Evolutionary conservation across 495 filamentous ascomycete species (phyloP), one percentile per base, ranked within the genome.

Genomic region (Penicillium flavigenum): DNA sequence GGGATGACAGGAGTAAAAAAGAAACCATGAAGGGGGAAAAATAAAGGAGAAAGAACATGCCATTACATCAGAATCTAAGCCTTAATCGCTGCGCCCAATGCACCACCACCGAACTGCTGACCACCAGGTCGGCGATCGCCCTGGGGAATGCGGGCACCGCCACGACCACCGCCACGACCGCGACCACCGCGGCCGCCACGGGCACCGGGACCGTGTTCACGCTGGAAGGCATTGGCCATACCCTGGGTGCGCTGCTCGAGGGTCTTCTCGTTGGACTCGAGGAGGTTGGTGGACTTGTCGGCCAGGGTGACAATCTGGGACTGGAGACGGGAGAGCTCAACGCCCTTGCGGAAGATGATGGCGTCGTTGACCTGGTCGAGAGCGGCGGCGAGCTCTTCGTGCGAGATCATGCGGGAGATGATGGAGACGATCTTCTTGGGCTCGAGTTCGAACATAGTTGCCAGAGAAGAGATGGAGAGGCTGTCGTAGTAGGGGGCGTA

Each of bases 401-500:
- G 94, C 57, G 91, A 96, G 73, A 98, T 98, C 94, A 99, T 99
- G 78, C 95, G 96, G 82, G 89, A 93, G 69, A 99, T 86, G 57
- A 99, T 84, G n/a, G 94, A 91, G 11, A 87, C 78, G 32, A 96
- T 93, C 81, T 96, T 98, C 74, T 87, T 86, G 61, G 81, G 32
- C 89, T 79, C 4, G 8, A 99, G 87, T 70, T 98, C 93, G 75
- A 99, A 99, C 94, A 99, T 98, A 50, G 79, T 82, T 46, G 91
- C 87, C 52, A 99, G 81, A 2, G 91, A 91, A 58, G 79, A 76
- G 67, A 98, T 80, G 58, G 91, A 86, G 50, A 99, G 84, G 34
- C 94, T 99, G 74, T 98, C 94, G 79, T 99, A 99, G 82, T 93
- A 99, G 49, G 94, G 94, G 42, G 94, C 94, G 74, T 99, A 99